Base-by-base conservation (phyloP, 2,329 filamentous ascomycete genomes). In the Bipolaris oryzae region DNA sequence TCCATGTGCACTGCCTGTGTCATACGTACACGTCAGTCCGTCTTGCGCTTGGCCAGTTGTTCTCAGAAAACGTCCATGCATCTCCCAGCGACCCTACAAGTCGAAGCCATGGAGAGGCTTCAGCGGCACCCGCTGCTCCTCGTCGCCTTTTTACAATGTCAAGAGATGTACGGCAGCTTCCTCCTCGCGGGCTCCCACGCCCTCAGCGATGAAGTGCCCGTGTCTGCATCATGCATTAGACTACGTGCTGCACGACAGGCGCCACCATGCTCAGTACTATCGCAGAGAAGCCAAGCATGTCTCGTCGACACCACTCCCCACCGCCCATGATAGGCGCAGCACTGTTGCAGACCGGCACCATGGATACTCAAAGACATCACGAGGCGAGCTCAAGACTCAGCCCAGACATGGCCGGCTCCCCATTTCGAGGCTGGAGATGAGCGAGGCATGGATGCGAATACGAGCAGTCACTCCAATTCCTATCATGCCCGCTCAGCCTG, bases 401-500 rank as follows among this genome's bases (percentile, higher is more conserved):
- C 35, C 37, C 1, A 28, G 28, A 28, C 37, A 50, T 15, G 18
- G 47, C 4, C 20, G 41, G n/a, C 48, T 44, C 7, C 15, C 49
- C 33, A 23, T 57, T 7, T 57, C 54, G 3, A 55, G 38, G 31
- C n/a, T 20, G 20, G 35, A 62, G 38, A 58, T 55, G 61, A 50
- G 60, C n/a, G 60, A 66, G 46, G 63, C 57, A 23, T 66, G 61
- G 63, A 23, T 35, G 25, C 31, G 55, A 13, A 61, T 66, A 48
- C 43, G 60, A 35, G n/a, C 53, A 15, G 57, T 58, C 15, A 54
- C 42, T 9, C 38, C 25, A 9, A 28, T 28, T 28, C 25, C 7
- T 3, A 1, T 3, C 33, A 33, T 41, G 9, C 53, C 45, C 11
- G 16, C 9, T 16, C 41, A 50, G 37, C 34, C 42, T 15, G 37